Evolutionary conservation across 768 basidiomycete genomes (phyloP), one percentile per base, ranked within the genome.

Genomic region (Leccinum variicolor): DNA sequence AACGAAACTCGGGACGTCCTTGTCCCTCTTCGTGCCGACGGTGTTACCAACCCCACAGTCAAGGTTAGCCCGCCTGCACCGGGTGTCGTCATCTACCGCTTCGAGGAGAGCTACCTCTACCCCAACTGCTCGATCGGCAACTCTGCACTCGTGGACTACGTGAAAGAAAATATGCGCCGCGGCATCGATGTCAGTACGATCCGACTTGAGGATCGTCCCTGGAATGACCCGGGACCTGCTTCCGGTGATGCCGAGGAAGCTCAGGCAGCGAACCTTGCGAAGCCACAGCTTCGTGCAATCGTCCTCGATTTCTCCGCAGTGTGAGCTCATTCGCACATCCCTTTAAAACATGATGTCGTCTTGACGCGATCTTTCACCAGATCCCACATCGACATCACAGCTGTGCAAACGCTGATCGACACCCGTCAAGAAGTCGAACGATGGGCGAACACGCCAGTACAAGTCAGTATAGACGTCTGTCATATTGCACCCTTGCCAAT

Each of bases 281-380:
- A 81, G 66, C 92, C 95, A 0, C 68, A 76, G 21, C 76, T 98
- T 48, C 86, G 86, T 55, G 94, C 96, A 13, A 82, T 99, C 62
- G 89, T 99, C 28, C 77, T 98, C 19, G 97, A 99, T 71, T 93
- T 98, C 67, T 86, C 92, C 31, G 76, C 83, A 33, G 89, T 95
- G 83, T 90, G 68, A 70, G 68, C 8, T 39, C 9, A 14, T 39
- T n/a, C 1, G 1, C 33, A 29, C 29, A 39, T 41, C 19, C 1
- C 14, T 34, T 43, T 50, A 11, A 34, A 34, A 47, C 13, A 36
- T 4, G 15, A 21, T 11, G 3, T 45, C 55, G 47, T 54, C 23
- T 59, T 53, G 31, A 58, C 51, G 15, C 26, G 9, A 0, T n/a
- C 51, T 54, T 33, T 33, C 50, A 3, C 15, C 69, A 92, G 89